Evolutionary conservation across 768 basidiomycete species (phyloP).

Genomic region (Suillus americanus): DNA sequence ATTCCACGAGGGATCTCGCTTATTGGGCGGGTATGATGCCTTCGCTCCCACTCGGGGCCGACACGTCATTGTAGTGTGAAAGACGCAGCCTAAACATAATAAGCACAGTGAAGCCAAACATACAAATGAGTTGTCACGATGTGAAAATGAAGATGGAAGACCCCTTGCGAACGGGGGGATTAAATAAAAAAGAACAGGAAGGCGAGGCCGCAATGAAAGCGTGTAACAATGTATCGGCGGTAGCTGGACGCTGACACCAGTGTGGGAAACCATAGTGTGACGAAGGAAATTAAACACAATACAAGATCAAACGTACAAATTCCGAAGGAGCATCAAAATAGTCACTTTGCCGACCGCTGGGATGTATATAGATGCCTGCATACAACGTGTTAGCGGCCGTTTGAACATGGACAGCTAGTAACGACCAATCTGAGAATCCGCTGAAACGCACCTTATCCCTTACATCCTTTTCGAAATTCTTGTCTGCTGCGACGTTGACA

Average conservation of each 20-base stretch:
- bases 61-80: constrained; percentile 24
- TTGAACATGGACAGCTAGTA: constrained; percentile 1
- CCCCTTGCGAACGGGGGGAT: neutral
- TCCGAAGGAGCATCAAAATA: constrained; percentile 95
- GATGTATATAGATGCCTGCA: constrained; percentile 88
- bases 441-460: constrained; percentile 72
- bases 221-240: neutral
- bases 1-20: neutral
- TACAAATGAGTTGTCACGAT: neutral
- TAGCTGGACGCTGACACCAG: neutral
- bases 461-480: constrained; percentile 94
- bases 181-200: neutral
- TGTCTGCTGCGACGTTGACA: constrained; percentile 90
- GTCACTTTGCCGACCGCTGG: constrained; percentile 98
- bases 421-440: neutral
- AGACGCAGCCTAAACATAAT: constrained; percentile 26
- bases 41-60: constrained; percentile 9
- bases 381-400: neutral
- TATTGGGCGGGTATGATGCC: constrained; percentile 10
- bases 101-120: neutral
- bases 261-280: neutral
- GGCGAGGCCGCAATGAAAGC: neutral
- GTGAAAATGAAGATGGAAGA: neutral
- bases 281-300: neutral
- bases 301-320: constrained; percentile 60